phyloP scores from a whole-genome alignment of 106 monocot species.

The Dactylorhiza incarnata region DNA sequence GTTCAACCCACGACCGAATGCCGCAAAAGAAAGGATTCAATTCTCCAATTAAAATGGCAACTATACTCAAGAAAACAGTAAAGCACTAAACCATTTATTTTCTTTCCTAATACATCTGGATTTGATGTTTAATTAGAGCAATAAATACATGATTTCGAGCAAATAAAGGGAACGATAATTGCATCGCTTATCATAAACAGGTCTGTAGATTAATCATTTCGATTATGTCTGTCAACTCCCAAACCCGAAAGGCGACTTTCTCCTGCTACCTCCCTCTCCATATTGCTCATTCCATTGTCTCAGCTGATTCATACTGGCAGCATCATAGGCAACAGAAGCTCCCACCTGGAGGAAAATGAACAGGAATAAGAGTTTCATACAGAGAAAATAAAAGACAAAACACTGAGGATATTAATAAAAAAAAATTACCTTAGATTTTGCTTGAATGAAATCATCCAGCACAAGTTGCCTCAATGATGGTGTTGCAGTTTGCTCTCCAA shows the following conservation, averaged over 20 bases:
- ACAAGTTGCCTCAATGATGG: constrained; percentile 59
- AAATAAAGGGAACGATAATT: too few relatives aligned
- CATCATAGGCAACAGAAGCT: constrained; percentile 91
- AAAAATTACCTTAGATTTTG: constrained; percentile 75
- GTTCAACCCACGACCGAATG: too few relatives aligned
- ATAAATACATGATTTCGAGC: too few relatives aligned
- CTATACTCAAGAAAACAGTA: too few relatives aligned
- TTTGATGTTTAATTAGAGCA: too few relatives aligned
- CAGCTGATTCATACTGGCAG: constrained; percentile 84
- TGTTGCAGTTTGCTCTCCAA: constrained; percentile 12
- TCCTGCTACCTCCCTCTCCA: constrained; percentile 91
- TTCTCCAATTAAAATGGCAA: too few relatives aligned
- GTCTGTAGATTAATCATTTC: not conserved
- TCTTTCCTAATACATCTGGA: too few relatives aligned
- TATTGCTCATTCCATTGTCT: constrained; percentile 97
- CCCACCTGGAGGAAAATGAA: constrained; percentile 50
- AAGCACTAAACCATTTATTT: too few relatives aligned
- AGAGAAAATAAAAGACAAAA: not conserved
- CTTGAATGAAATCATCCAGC: constrained; percentile 73
- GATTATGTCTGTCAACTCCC: constrained; percentile 17
- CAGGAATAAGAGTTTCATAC: not conserved
- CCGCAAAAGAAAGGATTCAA: too few relatives aligned
- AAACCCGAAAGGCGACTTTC: constrained; percentile 79
- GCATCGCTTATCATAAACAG: not conserved
- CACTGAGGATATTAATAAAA: not conserved